phyloP scores from a whole-genome alignment of 148 eudicot genomes.

The Arbutus unedo region DNA sequence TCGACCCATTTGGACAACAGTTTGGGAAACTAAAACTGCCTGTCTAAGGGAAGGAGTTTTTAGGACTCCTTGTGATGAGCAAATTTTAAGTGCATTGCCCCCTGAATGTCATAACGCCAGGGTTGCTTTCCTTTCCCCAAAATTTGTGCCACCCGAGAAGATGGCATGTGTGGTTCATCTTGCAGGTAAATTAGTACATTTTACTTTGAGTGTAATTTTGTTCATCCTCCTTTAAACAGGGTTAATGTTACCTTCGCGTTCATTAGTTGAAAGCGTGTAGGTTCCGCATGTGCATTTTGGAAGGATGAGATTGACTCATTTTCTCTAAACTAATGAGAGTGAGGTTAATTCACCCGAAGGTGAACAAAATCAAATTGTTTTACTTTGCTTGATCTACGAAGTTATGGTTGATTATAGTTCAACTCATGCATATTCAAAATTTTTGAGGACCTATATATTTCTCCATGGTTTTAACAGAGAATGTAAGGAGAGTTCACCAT shows the following conservation, averaged over 20 bases:
- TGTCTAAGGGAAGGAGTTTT: slow-evolving; percentile 79
- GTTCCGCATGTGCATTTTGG: no score
- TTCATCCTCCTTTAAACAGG: no score
- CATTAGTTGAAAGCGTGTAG: no score
- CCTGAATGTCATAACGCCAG: slow-evolving; percentile 87
- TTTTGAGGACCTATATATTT: neutral
- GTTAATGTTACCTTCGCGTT: no score
- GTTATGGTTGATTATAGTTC: slow-evolving; percentile 2
- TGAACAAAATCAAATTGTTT: neutral
- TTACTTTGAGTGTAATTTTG: no score
- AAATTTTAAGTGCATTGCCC: slow-evolving; percentile 87
- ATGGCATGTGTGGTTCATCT: slow-evolving; percentile 98
- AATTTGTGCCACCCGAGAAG: slow-evolving; percentile 51
- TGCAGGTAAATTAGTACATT: slow-evolving; percentile 58
- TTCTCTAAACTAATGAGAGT: no score
- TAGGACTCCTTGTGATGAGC: slow-evolving; percentile 86
- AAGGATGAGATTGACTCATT: no score
- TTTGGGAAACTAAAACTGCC: slow-evolving; percentile 87
- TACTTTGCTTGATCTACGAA: neutral
- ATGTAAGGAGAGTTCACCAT: neutral
- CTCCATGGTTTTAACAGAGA: neutral
- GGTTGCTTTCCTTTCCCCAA: slow-evolving; percentile 86
- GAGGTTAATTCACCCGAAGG: no score
- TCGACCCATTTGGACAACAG: slow-evolving; percentile 71
- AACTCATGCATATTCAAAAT: neutral